A percentile compares a stretch with the other conserved stretches of the same genome.
These are phyloP conservation scores for Abelmoschus esculentus DNA, from an alignment of 345 rosid genomes.

Conservation along the genomic window DNA sequence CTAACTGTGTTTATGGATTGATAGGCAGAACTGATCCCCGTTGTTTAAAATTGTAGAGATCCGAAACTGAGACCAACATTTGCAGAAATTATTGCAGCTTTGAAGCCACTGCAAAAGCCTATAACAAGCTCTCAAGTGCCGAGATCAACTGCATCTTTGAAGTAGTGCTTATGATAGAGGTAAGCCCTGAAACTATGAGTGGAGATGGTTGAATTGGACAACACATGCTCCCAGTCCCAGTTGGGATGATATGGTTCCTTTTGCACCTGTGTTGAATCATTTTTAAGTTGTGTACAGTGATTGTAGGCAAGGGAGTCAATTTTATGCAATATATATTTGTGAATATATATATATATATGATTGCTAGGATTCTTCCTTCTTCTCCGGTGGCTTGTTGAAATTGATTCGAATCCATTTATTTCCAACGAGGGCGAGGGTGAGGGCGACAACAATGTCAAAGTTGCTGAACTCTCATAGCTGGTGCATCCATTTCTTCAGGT, in stretches of 20 bases:
- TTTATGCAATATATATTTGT: slow-evolving; percentile 14
- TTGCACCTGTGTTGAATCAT: too few species aligned
- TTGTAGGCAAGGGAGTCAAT: too few species aligned
- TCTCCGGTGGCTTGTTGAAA: too few species aligned
- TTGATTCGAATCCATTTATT: slow-evolving; percentile 1
- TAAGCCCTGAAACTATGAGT: neutral
- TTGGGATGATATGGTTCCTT: too few species aligned
- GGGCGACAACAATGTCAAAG: slow-evolving; percentile 36
- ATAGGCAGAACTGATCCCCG: slow-evolving; percentile 12
- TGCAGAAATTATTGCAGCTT: slow-evolving; percentile 74
- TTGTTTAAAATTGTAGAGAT: slow-evolving; percentile 39
- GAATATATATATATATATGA: slow-evolving; percentile 16
- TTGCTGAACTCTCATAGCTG: slow-evolving; percentile 54
- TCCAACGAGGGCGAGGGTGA: slow-evolving; percentile 63
- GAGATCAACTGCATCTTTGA: slow-evolving; percentile 26
- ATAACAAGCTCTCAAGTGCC: slow-evolving; percentile 33
- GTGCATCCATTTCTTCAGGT: slow-evolving; percentile 61
- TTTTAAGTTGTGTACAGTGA: too few species aligned
- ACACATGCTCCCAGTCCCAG: too few species aligned
- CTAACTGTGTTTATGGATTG: neutral
- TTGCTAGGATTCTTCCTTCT: too few species aligned
- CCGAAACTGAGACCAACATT: slow-evolving; percentile 84
- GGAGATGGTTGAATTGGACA: too few species aligned
- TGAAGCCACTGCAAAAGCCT: slow-evolving; percentile 85
- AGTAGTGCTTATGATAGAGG: slow-evolving; percentile 20